Evolutionary conservation across 257 asterid genomes (phyloP).

Genomic region (Lavandula angustifolia): DNA sequence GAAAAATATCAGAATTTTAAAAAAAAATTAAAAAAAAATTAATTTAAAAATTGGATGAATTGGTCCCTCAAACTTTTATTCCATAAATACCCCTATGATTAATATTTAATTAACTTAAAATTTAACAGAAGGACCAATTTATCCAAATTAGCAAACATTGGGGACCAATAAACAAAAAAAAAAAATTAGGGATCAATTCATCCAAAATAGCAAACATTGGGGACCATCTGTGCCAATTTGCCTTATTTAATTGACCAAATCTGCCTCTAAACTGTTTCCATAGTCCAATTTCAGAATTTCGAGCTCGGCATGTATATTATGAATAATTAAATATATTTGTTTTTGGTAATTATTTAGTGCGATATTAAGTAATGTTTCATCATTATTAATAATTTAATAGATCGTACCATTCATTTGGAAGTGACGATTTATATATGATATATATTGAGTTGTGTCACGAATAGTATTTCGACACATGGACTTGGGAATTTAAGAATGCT

Average conservation of each 20-base stretch:
- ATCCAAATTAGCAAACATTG: too few species aligned
- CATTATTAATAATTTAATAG: not conserved
- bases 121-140: too few species aligned
- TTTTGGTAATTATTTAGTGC: not conserved
- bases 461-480: slow-evolving; percentile 36
- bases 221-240: too few species aligned
- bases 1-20: too few species aligned
- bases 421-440: slow-evolving; percentile 19
- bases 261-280: not conserved
- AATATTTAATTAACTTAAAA: too few species aligned
- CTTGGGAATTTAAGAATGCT: slow-evolving; percentile 31
- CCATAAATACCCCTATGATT: too few species aligned
- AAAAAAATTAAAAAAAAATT: too few species aligned
- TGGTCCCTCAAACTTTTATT: too few species aligned
- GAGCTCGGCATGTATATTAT: not conserved
- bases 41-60: too few species aligned
- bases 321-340: not conserved
- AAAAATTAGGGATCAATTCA: too few species aligned
- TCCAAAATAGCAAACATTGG: too few species aligned
- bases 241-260: not conserved
- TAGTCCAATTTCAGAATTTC: not conserved
- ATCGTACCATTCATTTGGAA: slow-evolving; percentile 26
- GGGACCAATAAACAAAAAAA: too few species aligned
- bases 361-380: not conserved
- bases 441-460: slow-evolving; percentile 14